phyloP scores from a whole-genome alignment of 257 asterid genomes.

The Rauvolfia tetraphylla region DNA sequence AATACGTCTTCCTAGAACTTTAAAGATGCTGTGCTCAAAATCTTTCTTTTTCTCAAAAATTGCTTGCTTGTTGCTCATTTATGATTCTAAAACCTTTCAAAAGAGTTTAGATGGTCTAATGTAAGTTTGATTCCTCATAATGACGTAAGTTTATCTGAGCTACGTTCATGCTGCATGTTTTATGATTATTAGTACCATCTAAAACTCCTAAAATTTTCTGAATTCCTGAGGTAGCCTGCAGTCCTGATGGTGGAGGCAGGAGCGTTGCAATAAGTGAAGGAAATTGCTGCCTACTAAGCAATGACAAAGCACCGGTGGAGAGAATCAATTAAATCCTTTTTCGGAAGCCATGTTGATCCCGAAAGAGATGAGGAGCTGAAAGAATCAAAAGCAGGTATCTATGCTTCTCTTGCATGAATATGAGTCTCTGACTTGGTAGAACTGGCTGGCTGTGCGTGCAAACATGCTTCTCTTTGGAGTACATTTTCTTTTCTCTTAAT shows the following conservation, averaged over 20 bases:
- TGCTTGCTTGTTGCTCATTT: not conserved
- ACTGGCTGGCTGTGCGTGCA: too few species aligned
- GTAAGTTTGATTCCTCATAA: not conserved
- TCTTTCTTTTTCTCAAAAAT: not conserved
- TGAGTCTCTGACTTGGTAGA: not conserved
- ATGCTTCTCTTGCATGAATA: slow-evolving; percentile 5
- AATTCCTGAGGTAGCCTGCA: slow-evolving; percentile 1
- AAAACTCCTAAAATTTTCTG: not conserved
- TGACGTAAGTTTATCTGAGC: not conserved
- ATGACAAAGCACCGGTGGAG: slow-evolving; percentile 65
- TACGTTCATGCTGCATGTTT: not conserved
- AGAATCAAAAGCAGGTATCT: slow-evolving; percentile 57
- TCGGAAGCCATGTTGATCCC: slow-evolving; percentile 50
- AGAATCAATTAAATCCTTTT: slow-evolving; percentile 45
- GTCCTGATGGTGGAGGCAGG: slow-evolving; percentile 7
- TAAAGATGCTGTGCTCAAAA: not conserved
- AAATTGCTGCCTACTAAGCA: slow-evolving; percentile 28
- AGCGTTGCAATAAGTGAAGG: not conserved
- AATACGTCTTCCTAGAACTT: not conserved
- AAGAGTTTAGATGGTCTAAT: not conserved
- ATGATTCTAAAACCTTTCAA: not conserved
- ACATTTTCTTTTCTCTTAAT: not conserved
- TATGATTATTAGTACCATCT: not conserved
- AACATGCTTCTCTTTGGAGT: not conserved
- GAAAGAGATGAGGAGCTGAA: slow-evolving; percentile 54